phyloP scores from a whole-genome alignment of 192 early-diverging fungal species.

The Borealophlyctis nickersoniae region DNA sequence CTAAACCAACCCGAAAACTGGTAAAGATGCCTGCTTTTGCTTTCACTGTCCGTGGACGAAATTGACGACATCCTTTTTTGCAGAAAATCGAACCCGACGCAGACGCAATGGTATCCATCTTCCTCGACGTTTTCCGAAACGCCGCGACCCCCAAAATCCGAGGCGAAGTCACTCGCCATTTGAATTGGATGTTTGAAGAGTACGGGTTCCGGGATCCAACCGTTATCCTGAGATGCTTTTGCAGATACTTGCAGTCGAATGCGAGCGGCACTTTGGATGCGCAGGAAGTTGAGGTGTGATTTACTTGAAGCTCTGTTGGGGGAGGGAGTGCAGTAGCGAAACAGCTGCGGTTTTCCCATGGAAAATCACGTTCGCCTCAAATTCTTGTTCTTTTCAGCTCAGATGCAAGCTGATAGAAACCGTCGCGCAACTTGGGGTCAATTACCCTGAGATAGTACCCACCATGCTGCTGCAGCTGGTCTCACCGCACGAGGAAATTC shows the following conservation, averaged over 20 bases:
- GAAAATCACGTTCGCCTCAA: no score
- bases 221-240: conserved; percentile 16
- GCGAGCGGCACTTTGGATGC: background rate
- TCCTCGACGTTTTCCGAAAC: conserved; percentile 16
- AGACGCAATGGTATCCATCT: conserved; percentile 4
- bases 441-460: conserved; percentile 32
- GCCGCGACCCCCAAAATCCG: conserved; percentile 6
- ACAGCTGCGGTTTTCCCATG: no score
- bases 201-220: conserved; percentile 36
- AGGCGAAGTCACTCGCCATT: conserved; percentile 33
- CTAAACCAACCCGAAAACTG: background rate
- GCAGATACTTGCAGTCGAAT: conserved; percentile 26
- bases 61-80: background rate
- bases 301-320: no score
- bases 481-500: conserved; percentile 26
- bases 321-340: no score
- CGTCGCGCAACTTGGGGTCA: conserved; percentile 21
- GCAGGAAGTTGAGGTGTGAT: conserved; percentile 12
- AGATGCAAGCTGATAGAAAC: conserved; percentile 28
- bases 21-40: conserved; percentile 3
- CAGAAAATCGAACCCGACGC: conserved; percentile 16
- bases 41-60: background rate
- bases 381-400: conserved; percentile 22
- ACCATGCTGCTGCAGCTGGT: conserved; percentile 30
- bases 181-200: conserved; percentile 42